Percentiles rank a stretch among this genome's conserved stretches.
Conservation (phyloP, 495 filamentous ascomycete genomes). For the Niebla homalea region DNA sequence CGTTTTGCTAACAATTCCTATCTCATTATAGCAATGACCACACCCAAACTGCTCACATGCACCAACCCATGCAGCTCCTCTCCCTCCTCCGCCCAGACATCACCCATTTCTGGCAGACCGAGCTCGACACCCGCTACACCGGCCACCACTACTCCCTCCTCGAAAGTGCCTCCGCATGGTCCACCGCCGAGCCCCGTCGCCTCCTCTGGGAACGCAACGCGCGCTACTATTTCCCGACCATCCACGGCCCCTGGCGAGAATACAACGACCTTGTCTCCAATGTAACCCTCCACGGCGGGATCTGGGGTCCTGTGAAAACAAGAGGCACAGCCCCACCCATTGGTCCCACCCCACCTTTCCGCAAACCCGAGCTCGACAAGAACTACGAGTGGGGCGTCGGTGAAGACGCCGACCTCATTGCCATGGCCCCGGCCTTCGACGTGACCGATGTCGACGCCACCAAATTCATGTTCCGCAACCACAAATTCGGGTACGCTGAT, state of each 20-base stretch:
- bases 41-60: conserved; percentile 9
- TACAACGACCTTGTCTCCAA: conserved; percentile 21
- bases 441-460: conserved; percentile 16
- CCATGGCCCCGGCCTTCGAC: conserved; percentile 57
- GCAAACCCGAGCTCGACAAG: conserved; percentile 37
- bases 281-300: neutral
- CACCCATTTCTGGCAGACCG: conserved; percentile 63
- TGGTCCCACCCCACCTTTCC: neutral
- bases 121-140: conserved; percentile 54
- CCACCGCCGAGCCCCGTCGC: conserved; percentile 47
- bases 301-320: neutral
- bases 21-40: neutral
- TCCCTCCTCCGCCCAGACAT: conserved; percentile 53
- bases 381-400: conserved; percentile 58
- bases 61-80: conserved; percentile 36
- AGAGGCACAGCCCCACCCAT: neutral
- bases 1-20: neutral
- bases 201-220: conserved; percentile 63
- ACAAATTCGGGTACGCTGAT: conserved; percentile 22
- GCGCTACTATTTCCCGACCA: conserved; percentile 50
- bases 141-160: conserved; percentile 60
- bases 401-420: conserved; percentile 65
- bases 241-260: conserved; percentile 44
- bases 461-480: conserved; percentile 24
- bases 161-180: conserved; percentile 43